These are phyloP conservation scores for Raddia distichophylla DNA, from an alignment of 176 grass and related monocot species.

Conservation along the genomic window DNA sequence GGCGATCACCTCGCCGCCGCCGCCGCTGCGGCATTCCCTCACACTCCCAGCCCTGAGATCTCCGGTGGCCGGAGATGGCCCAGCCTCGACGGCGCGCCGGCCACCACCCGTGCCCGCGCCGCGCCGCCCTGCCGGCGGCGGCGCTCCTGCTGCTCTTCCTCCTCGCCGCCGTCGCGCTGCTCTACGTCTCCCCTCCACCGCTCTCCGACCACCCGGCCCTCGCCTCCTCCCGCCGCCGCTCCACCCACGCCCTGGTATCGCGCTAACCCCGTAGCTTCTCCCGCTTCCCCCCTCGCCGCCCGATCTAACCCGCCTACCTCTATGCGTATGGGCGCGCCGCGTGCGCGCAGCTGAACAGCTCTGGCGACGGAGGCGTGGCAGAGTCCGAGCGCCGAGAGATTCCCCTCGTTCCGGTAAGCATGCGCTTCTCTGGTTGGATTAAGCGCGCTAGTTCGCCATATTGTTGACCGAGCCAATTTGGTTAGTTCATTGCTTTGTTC, in stretches of 20 bases:
- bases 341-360: slow-evolving; percentile 49
- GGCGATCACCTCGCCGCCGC: slow-evolving; percentile 10
- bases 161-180: slow-evolving; percentile 55
- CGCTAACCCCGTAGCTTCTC: slow-evolving; percentile 13
- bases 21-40: slow-evolving; percentile 1
- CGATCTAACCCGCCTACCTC: slow-evolving; percentile 24
- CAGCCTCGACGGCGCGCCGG: slow-evolving; percentile 56
- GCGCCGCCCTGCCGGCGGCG: slow-evolving; percentile 38
- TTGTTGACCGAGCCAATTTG: neutral
- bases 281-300: neutral
- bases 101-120: slow-evolving; percentile 49
- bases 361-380: slow-evolving; percentile 9
- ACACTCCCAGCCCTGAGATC: slow-evolving; percentile 37
- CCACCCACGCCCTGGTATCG: slow-evolving; percentile 44
- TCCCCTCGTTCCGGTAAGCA: slow-evolving; percentile 56
- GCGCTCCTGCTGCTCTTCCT: slow-evolving; percentile 71
- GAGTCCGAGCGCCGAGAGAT: slow-evolving; percentile 33
- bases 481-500: neutral
- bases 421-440: slow-evolving; percentile 21
- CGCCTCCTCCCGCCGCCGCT: slow-evolving; percentile 38
- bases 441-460: neutral
- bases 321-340: neutral
- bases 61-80: slow-evolving; percentile 50
- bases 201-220: slow-evolving; percentile 63
- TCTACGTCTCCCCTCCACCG: slow-evolving; percentile 68